These are phyloP conservation scores for Cladosporium sp. DNA, from an alignment of 2,329 filamentous ascomycete genomes.

Conservation along the genomic window DNA sequence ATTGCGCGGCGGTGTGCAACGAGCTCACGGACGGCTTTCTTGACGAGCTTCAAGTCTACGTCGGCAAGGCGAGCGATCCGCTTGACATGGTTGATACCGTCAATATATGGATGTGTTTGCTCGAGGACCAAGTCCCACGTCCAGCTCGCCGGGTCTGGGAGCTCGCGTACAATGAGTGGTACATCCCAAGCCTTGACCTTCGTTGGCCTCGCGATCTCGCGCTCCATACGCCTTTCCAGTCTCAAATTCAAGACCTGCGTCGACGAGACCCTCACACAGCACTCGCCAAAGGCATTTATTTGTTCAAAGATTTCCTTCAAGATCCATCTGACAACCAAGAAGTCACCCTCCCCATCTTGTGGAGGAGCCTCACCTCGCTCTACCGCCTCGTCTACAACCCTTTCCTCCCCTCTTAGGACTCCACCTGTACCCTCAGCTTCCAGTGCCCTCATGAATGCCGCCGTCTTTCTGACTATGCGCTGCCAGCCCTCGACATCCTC, in stretches of 20 bases:
- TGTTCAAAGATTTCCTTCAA: conserved; percentile 90
- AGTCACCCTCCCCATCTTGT: conserved; percentile 18
- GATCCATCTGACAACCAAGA: conserved; percentile 52
- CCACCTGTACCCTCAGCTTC: conserved; percentile 73
- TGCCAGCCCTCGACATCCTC: conserved; percentile 64
- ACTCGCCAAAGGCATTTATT: conserved; percentile 94
- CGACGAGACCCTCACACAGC: conserved; percentile 38
- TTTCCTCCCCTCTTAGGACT: conserved; percentile 65
- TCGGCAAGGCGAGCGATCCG: conserved; percentile 82
- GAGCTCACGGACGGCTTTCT: conserved; percentile 81
- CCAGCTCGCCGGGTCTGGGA: conserved; percentile 52
- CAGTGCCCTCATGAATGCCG: conserved; percentile 78
- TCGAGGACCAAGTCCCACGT: conserved; percentile 74
- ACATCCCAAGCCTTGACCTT: conserved; percentile 86
- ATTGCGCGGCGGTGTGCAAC: conserved; percentile 90
- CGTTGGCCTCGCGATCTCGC: conserved; percentile 50
- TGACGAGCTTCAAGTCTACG: conserved; percentile 80
- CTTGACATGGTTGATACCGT: conserved; percentile 85
- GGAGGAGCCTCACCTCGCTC: conserved; percentile 22
- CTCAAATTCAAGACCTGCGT: conserved; percentile 28
- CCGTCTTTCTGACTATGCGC: conserved; percentile 79
- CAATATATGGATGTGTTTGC: conserved; percentile 78
- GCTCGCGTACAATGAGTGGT: conserved; percentile 63
- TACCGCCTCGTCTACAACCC: conserved; percentile 14
- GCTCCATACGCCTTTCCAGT: conserved; percentile 26